Evolutionary conservation across 768 basidiomycete genomes (phyloP).

Genomic region (Mrakia hoshinonis): DNA sequence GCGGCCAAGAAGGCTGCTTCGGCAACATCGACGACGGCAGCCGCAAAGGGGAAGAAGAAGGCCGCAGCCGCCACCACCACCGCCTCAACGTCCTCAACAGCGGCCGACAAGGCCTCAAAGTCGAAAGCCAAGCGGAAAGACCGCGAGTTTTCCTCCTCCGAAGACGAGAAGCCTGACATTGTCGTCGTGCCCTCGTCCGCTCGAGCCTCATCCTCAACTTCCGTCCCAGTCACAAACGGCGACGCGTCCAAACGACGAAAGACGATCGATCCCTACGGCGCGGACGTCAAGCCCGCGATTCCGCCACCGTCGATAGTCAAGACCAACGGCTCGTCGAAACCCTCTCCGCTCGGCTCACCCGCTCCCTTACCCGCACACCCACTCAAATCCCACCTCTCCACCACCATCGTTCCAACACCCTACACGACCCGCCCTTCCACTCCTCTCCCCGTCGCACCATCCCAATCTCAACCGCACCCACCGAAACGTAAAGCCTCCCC

Average conservation of each 20-base stretch:
- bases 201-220: too few relatives aligned
- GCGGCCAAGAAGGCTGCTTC: not conserved
- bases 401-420: not conserved
- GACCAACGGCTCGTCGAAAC: not conserved
- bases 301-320: not conserved
- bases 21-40: not conserved
- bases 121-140: too few relatives aligned
- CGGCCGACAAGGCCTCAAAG: too few relatives aligned
- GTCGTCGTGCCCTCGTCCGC: too few relatives aligned
- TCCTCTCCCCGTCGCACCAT: not conserved
- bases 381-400: not conserved
- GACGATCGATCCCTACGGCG: slow-evolving; percentile 3
- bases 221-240: too few relatives aligned
- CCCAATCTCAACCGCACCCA: not conserved
- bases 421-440: not conserved
- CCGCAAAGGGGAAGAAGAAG: not conserved
- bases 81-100: not conserved
- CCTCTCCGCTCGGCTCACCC: not conserved
- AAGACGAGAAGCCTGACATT: not conserved
- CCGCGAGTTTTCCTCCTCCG: not conserved
- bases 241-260: not conserved
- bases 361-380: not conserved
- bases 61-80: not conserved
- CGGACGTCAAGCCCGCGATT: not conserved
- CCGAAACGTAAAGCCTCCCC: slow-evolving; percentile 7